Conservation (phyloP, 2,329 filamentous ascomycete genomes). For the Colletotrichum scovillei region DNA sequence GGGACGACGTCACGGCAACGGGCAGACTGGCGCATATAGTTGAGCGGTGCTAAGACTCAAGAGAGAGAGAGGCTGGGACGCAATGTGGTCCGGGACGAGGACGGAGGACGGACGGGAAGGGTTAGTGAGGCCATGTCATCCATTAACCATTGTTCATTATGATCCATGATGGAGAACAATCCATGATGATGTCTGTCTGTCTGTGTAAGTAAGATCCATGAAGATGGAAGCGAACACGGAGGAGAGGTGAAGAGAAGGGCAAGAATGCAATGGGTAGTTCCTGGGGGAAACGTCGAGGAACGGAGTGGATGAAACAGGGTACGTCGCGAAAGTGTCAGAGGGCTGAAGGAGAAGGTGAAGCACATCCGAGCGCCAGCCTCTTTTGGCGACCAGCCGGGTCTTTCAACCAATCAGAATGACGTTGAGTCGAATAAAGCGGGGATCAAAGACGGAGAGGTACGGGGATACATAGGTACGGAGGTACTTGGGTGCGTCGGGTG, state of each 20-base stretch:
- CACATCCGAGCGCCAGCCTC: slow-evolving; percentile 38
- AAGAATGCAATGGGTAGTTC: not conserved
- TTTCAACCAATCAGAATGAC: not conserved
- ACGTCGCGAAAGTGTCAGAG: slow-evolving; percentile 48
- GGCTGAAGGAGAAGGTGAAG: slow-evolving; percentile 40
- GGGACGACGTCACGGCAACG: slow-evolving; percentile 8
- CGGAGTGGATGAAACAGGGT: slow-evolving; percentile 43
- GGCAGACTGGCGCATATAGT: not conserved
- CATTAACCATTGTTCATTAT: no score
- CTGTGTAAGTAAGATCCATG: not conserved
- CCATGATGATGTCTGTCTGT: no score
- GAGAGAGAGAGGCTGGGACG: not conserved
- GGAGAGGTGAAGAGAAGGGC: no score
- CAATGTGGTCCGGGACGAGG: slow-evolving; percentile 6
- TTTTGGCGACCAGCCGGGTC: not conserved
- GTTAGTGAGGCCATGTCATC: no score
- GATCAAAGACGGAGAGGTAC: not conserved
- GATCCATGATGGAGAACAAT: no score
- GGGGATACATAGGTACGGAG: no score
- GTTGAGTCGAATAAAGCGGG: slow-evolving; percentile 32
- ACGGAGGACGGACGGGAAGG: not conserved
- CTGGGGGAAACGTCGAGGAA: not conserved
- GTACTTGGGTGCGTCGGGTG: not conserved
- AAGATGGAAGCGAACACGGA: not conserved
- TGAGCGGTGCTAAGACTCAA: not conserved